phyloP scores from a whole-genome alignment of 1,139 yeast species.

The Scheffersomyces stambukii region DNA sequence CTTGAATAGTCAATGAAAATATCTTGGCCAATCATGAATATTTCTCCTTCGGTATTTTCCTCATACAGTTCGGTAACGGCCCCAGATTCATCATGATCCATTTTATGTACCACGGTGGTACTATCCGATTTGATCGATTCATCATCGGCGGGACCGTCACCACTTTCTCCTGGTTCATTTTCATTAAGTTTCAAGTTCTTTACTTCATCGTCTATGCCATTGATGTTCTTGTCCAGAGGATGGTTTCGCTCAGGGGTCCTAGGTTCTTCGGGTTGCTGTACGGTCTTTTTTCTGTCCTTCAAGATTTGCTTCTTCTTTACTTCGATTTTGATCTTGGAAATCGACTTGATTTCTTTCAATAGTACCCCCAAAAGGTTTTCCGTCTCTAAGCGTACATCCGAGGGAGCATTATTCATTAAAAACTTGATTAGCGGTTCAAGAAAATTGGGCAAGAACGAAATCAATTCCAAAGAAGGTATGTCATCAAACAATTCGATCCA shows the following conservation, averaged over 20 bases:
- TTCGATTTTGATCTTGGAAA: slow-evolving; percentile 62
- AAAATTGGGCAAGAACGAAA: slow-evolving; percentile 84
- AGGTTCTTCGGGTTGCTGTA: slow-evolving; percentile 5
- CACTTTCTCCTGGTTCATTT: slow-evolving; percentile 2
- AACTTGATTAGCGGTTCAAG: slow-evolving; percentile 81
- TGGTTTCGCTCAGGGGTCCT: background rate
- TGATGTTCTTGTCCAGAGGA: no score
- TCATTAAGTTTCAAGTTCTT: slow-evolving; percentile 1
- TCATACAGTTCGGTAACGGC: slow-evolving; percentile 1
- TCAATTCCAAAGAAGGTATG: slow-evolving; percentile 85
- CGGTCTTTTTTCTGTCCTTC: slow-evolving; percentile 1
- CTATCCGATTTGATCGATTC: slow-evolving; percentile 24
- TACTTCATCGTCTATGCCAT: slow-evolving; percentile 1
- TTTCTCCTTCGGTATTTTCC: slow-evolving; percentile 13
- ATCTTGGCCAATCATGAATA: slow-evolving; percentile 75
- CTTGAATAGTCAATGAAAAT: slow-evolving; percentile 76
- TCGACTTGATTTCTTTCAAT: slow-evolving; percentile 73
- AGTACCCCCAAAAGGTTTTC: slow-evolving; percentile 72
- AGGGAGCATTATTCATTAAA: slow-evolving; percentile 71
- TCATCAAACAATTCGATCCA: slow-evolving; percentile 92
- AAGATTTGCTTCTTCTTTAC: slow-evolving; percentile 31
- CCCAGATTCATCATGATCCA: background rate
- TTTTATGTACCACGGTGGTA: slow-evolving; percentile 15
- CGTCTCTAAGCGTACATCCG: slow-evolving; percentile 85
- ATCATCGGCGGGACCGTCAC: slow-evolving; percentile 5